These are phyloP conservation scores for Pseudogymnoascus pannorum DNA, from an alignment of 2,329 filamentous ascomycete genomes.

Conservation along the genomic window DNA sequence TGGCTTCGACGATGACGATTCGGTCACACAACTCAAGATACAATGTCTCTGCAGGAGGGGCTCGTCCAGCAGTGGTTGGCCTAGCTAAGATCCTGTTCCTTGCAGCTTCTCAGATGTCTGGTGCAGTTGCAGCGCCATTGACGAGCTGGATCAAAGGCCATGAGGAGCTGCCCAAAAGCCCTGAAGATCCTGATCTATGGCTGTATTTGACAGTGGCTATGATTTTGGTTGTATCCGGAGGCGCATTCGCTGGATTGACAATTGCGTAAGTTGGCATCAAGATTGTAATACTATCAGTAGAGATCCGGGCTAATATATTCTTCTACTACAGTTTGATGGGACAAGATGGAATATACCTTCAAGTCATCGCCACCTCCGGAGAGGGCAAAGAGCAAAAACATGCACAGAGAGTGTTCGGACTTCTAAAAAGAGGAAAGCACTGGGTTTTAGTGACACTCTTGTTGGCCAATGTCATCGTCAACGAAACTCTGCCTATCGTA, in stretches of 20 bases:
- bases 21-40: neutral
- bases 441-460: constrained; percentile 93
- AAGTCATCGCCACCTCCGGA: constrained; percentile 78
- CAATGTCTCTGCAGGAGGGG: constrained; percentile 5
- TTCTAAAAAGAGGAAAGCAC: constrained; percentile 83
- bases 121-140: constrained; percentile 28
- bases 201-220: constrained; percentile 73
- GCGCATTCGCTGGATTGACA: constrained; percentile 87
- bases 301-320: neutral
- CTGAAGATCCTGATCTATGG: constrained; percentile 63
- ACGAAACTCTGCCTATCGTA: constrained; percentile 89
- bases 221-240: constrained; percentile 53
- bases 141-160: constrained; percentile 33
- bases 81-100: constrained; percentile 44
- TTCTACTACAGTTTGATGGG: constrained; percentile 27
- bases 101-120: constrained; percentile 36
- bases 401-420: constrained; percentile 67
- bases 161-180: constrained; percentile 41
- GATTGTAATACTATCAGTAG: neutral
- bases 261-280: constrained; percentile 53
- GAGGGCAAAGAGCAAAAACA: constrained; percentile 75
- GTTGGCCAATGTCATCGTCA: constrained; percentile 91
- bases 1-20: constrained; percentile 1
- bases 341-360: constrained; percentile 88
- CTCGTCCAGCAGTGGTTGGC: constrained; percentile 44